Conservation (phyloP, 2,329 filamentous ascomycete species). For the Paradendryphiella salina region DNA sequence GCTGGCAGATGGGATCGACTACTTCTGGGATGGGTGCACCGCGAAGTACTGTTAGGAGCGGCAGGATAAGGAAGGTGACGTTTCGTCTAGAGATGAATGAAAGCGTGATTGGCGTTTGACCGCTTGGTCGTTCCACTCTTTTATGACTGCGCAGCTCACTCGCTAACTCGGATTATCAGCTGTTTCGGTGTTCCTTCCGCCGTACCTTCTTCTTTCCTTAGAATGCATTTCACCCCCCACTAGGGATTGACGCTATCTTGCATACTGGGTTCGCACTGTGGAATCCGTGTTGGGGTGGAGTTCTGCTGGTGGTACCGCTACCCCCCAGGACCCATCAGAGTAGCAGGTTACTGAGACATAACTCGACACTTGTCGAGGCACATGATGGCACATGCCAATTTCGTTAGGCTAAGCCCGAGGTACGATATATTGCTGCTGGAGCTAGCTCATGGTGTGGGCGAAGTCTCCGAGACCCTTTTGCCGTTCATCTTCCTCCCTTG, state of each 20-base stretch:
- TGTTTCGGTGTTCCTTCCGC: background rate
- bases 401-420: background rate
- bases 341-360: background rate
- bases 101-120: background rate
- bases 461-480: conserved; percentile 4
- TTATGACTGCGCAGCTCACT: background rate
- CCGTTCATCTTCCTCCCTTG: background rate
- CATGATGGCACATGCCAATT: background rate
- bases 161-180: background rate
- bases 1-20: conserved; percentile 40
- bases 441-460: background rate
- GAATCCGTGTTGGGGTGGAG: background rate
- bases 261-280: background rate
- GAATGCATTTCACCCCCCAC: background rate
- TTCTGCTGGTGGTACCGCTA: background rate
- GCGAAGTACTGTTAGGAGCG: conserved; percentile 1
- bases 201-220: background rate
- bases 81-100: background rate
- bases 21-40: conserved; percentile 38
- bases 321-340: background rate
- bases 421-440: background rate
- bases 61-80: background rate
- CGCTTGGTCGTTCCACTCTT: background rate
- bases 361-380: background rate
- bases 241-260: background rate